phyloP scores from a whole-genome alignment of 345 rosid genomes.

The Eucalyptus coolabah region DNA sequence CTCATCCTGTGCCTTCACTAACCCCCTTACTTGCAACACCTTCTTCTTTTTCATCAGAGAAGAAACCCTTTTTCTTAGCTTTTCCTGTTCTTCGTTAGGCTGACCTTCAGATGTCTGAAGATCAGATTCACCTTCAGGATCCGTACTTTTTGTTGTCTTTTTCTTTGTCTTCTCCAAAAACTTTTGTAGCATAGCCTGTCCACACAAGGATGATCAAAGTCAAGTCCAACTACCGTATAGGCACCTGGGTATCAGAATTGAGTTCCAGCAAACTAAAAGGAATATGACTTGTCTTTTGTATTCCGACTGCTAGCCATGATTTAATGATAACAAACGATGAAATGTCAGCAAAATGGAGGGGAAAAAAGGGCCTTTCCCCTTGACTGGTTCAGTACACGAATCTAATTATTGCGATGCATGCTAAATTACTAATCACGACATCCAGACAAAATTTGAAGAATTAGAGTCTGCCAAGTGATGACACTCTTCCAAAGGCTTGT shows the following conservation, averaged over 20 bases:
- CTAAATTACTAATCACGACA: background rate
- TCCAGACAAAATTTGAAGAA: background rate
- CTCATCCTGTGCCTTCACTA: conserved; percentile 50
- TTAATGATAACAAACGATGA: background rate
- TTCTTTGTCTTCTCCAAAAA: conserved; percentile 69
- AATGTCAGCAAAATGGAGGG: background rate
- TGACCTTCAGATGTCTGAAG: conserved; percentile 3
- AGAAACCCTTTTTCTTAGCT: conserved; percentile 45
- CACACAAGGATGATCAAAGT: background rate
- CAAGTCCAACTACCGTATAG: background rate
- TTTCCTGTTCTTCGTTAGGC: conserved; percentile 30
- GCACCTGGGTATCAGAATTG: background rate
- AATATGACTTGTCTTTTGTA: background rate
- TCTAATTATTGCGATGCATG: background rate
- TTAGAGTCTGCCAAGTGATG: background rate
- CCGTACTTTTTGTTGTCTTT: conserved; percentile 12
- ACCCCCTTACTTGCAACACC: conserved; percentile 34
- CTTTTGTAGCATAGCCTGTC: conserved; percentile 61
- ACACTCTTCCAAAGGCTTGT: background rate
- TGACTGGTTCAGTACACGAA: background rate
- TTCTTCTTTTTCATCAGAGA: conserved; percentile 58
- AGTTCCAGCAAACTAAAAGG: background rate
- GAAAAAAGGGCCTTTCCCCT: background rate
- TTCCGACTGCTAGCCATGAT: background rate
- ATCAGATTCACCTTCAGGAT: conserved; percentile 19